Evolutionary conservation across 345 rosid genomes (phyloP).

Genomic region (Corchorus olitorius): DNA sequence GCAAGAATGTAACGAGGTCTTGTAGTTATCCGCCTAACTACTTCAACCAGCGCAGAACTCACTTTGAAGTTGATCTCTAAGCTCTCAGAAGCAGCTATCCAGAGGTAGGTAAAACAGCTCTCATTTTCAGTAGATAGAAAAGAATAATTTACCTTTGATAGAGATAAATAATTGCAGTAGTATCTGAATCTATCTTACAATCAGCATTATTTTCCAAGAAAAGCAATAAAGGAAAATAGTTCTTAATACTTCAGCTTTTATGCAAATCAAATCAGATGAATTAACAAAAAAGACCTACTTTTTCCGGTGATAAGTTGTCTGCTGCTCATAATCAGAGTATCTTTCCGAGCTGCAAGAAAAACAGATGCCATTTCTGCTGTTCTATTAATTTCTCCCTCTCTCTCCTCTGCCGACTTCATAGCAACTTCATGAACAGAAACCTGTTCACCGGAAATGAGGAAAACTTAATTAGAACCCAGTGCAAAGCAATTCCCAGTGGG

Average conservation of each 20-base stretch:
- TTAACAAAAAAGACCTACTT: conserved; percentile 42
- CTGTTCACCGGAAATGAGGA: conserved; percentile 40
- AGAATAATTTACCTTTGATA: not conserved
- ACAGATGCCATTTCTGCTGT: conserved; percentile 74
- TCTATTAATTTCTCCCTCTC: conserved; percentile 77
- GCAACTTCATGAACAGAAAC: conserved; percentile 89
- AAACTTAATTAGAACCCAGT: not conserved
- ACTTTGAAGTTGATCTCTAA: conserved; percentile 92
- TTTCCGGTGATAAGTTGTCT: conserved; percentile 88
- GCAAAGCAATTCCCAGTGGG: not conserved
- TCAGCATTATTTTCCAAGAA: not conserved
- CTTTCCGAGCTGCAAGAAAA: conserved; percentile 62
- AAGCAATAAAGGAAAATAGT: not conserved
- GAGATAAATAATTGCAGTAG: conserved; percentile 8
- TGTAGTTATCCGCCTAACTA: conserved; percentile 69
- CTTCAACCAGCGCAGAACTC: conserved; percentile 96
- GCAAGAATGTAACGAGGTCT: conserved; percentile 97
- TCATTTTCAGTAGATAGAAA: conserved; percentile 6
- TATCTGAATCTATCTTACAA: conserved; percentile 9
- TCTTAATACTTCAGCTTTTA: not conserved
- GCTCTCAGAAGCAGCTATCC: conserved; percentile 86
- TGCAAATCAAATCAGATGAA: not conserved
- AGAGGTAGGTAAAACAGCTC: conserved; percentile 16
- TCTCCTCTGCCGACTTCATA: conserved; percentile 62
- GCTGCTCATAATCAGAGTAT: conserved; percentile 89